Evolutionary conservation across 352 stramenopile species (phyloP).

Genomic region (Chrysophaeum taylorii): DNA sequence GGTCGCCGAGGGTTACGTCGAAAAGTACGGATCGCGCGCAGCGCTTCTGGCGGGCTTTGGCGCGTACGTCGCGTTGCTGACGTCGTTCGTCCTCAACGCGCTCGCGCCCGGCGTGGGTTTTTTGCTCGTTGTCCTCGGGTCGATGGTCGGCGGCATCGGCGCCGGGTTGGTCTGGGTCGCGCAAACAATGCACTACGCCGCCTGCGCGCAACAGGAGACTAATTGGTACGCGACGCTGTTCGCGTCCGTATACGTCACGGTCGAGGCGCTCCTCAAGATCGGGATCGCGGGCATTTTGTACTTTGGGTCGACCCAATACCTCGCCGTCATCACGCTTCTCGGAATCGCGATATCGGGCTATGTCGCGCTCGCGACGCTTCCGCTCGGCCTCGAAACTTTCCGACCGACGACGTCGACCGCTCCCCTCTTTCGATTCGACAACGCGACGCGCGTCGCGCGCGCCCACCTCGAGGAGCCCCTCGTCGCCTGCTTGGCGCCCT

Average conservation of each 20-base stretch:
- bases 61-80: not conserved
- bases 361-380: not conserved
- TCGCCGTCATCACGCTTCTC: too few species aligned
- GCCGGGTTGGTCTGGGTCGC: not conserved
- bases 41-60: not conserved
- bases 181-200: not conserved
- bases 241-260: not conserved
- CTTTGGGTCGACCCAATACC: too few species aligned
- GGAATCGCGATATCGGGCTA: too few species aligned
- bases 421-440: too few species aligned
- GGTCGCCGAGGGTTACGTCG: not conserved
- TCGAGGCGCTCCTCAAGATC: not conserved
- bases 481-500: not conserved
- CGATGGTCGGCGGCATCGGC: not conserved
- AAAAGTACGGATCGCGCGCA: not conserved
- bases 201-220: not conserved
- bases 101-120: not conserved
- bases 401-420: too few species aligned
- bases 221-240: not conserved
- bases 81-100: not conserved
- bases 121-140: not conserved
- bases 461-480: not conserved
- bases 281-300: not conserved
- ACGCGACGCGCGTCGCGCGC: too few species aligned
- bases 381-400: too few species aligned